phyloP scores from a whole-genome alignment of 2,329 filamentous ascomycete genomes.

The Annulohypoxylon truncatum region DNA sequence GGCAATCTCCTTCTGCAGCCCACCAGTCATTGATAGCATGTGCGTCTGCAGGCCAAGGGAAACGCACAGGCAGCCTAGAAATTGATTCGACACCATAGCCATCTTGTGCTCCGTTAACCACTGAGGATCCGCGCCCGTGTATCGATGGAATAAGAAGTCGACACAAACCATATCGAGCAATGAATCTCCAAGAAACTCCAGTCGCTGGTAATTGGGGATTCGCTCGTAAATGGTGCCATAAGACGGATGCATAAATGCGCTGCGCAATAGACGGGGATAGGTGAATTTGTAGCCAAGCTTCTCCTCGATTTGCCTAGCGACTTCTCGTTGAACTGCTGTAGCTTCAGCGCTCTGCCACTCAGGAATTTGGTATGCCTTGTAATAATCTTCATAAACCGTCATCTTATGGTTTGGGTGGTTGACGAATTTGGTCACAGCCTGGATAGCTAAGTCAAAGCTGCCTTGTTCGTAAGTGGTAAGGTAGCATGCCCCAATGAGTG shows the following conservation, averaged over 20 bases:
- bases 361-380: slow-evolving; percentile 73
- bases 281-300: slow-evolving; percentile 73
- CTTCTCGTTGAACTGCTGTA: slow-evolving; percentile 75
- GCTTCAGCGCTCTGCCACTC: slow-evolving; percentile 73
- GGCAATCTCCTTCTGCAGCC: slow-evolving; percentile 58
- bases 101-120: slow-evolving; percentile 99
- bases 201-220: slow-evolving; percentile 88
- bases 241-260: slow-evolving; percentile 89
- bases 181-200: slow-evolving; percentile 93
- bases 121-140: slow-evolving; percentile 85
- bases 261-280: slow-evolving; percentile 80
- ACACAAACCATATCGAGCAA: slow-evolving; percentile 72
- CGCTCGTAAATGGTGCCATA: slow-evolving; percentile 78
- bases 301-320: slow-evolving; percentile 72
- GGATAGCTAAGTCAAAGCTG: slow-evolving; percentile 68
- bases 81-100: slow-evolving; percentile 99
- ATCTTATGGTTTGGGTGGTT: slow-evolving; percentile 76
- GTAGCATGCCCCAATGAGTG: slow-evolving; percentile 88
- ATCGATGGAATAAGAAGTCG: slow-evolving; percentile 81
- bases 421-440: slow-evolving; percentile 76
- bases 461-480: slow-evolving; percentile 58
- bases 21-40: slow-evolving; percentile 66
- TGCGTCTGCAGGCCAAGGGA: slow-evolving; percentile 81
- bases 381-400: slow-evolving; percentile 78
- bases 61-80: slow-evolving; percentile 84